phyloP scores from a whole-genome alignment of 2,329 filamentous ascomycete genomes.

The Fusarium nisikadoi region DNA sequence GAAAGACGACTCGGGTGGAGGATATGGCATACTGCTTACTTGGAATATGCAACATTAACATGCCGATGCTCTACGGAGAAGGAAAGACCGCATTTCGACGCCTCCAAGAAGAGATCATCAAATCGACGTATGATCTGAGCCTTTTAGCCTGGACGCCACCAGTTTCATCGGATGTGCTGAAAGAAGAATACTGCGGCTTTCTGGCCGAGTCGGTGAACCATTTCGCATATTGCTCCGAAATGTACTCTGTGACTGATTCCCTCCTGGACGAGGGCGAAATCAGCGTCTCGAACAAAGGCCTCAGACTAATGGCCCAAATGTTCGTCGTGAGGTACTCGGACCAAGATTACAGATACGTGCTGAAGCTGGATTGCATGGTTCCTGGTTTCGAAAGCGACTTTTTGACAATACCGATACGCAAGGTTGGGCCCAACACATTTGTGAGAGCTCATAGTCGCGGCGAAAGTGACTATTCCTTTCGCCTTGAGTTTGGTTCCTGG shows the following conservation, averaged over 20 bases:
- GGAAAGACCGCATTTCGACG: neutral
- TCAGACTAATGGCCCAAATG: neutral
- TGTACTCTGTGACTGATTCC: neutral
- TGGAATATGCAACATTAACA: neutral
- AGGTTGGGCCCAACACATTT: neutral
- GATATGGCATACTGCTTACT: neutral
- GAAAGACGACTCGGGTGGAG: neutral
- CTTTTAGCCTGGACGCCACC: neutral
- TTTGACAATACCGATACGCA: neutral
- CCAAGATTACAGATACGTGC: neutral
- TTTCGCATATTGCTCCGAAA: neutral
- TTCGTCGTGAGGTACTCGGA: accelerated
- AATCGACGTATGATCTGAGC: neutral
- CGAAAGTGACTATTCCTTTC: no score
- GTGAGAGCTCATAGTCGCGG: neutral
- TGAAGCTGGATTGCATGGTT: neutral
- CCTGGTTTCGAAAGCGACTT: neutral
- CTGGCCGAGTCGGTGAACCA: neutral
- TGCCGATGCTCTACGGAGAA: neutral
- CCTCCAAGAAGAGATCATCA: neutral
- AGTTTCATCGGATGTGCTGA: neutral
- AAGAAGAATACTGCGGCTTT: neutral
- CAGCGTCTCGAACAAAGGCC: neutral
- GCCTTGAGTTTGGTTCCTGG: neutral
- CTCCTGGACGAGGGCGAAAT: neutral